Conservation (phyloP, 2,329 filamentous ascomycete species). For the Coniochaeta sp. region DNA sequence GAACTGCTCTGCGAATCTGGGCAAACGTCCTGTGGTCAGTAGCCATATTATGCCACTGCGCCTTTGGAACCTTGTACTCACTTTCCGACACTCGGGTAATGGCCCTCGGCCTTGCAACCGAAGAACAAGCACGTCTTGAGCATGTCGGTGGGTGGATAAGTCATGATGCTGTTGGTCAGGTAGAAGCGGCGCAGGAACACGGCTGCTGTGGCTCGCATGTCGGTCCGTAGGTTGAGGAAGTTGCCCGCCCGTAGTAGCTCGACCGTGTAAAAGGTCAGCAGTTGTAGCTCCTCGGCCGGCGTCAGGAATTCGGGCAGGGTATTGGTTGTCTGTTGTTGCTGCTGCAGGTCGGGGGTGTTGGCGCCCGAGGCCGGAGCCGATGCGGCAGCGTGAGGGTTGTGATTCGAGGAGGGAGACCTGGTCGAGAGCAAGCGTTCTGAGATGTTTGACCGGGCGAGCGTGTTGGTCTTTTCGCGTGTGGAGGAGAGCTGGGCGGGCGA, state of each 20-base stretch:
- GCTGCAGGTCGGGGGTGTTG: conserved; percentile 26
- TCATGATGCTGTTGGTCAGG: conserved; percentile 91
- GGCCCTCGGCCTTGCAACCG: conserved; percentile 85
- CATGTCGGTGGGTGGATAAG: conserved; percentile 84
- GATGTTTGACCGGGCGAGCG: conserved; percentile 60
- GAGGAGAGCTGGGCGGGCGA: conserved; percentile 63
- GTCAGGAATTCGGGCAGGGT: conserved; percentile 71
- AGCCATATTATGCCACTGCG: neutral
- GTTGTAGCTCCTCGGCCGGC: conserved; percentile 70
- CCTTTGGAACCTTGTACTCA: conserved; percentile 5
- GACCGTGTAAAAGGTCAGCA: conserved; percentile 70
- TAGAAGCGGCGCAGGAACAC: conserved; percentile 94
- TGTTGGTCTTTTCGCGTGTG: conserved; percentile 72
- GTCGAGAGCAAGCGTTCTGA: conserved; percentile 47
- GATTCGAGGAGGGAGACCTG: conserved; percentile 38
- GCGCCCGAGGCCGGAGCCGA: conserved; percentile 15
- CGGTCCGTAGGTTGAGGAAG: conserved; percentile 43
- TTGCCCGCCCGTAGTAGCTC: conserved; percentile 50
- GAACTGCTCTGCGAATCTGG: conserved; percentile 61
- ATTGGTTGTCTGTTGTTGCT: conserved; percentile 21
- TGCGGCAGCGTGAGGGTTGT: conserved; percentile 6
- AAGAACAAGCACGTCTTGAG: conserved; percentile 89
- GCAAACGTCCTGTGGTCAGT: conserved; percentile 7
- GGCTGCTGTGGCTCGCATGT: conserved; percentile 66
- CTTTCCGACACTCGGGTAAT: conserved; percentile 49